A percentile compares a stretch with the other conserved stretches of the same genome.
These are phyloP conservation scores for Pyrus betulifolia DNA, from an alignment of 306 rosid species.

Conservation along the genomic window DNA sequence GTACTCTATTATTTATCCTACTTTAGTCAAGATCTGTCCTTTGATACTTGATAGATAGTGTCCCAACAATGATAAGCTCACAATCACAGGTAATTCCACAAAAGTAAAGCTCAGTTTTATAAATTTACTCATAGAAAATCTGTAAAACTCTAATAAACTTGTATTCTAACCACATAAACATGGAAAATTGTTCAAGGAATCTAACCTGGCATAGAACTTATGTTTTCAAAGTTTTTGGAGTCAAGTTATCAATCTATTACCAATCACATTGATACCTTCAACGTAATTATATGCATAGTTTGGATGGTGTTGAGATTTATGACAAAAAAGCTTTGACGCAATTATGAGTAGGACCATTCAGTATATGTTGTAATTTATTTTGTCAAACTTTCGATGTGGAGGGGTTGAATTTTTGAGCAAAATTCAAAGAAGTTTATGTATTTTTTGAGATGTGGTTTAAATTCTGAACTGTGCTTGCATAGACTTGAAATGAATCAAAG, in stretches of 20 bases:
- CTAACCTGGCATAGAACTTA: background rate
- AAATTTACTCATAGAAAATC: background rate
- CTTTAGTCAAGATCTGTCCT: slow-evolving; percentile 28
- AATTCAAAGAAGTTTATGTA: background rate
- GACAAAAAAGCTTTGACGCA: background rate
- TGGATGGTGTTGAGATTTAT: no score
- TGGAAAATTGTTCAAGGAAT: background rate
- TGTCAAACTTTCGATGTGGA: background rate
- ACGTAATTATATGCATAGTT: no score
- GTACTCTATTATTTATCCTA: background rate
- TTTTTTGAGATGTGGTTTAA: background rate
- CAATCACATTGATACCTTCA: no score
- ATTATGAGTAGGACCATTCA: no score
- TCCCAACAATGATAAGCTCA: slow-evolving; percentile 37
- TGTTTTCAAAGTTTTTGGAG: no score
- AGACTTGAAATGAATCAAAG: slow-evolving; percentile 18
- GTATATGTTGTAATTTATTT: no score
- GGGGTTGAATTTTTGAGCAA: background rate
- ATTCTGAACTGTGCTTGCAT: background rate
- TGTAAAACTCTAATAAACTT: background rate
- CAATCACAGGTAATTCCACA: background rate
- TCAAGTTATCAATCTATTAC: no score
- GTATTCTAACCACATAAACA: background rate
- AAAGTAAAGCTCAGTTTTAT: background rate
- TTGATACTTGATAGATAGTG: slow-evolving; percentile 6